Conservation (phyloP, 495 filamentous ascomycete species). For the Aspergillus taichungensis region DNA sequence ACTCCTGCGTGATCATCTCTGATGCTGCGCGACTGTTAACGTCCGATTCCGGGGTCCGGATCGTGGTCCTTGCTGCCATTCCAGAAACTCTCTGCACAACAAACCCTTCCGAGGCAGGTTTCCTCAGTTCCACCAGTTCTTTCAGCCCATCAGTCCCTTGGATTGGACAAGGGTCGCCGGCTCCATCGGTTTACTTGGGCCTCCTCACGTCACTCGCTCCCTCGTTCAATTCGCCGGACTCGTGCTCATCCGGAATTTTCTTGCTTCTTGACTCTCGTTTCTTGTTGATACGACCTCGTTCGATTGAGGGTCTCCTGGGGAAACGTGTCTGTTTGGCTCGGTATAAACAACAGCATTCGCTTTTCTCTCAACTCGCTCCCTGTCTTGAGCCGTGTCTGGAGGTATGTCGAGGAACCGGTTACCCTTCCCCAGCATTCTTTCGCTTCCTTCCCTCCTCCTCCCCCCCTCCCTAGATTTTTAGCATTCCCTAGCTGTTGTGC, state of each 20-base stretch:
- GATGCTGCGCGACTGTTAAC: not conserved
- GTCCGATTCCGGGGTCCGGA: not conserved
- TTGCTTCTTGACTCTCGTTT: constrained; percentile 1
- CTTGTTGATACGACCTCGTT: not conserved
- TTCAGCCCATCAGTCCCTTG: not conserved
- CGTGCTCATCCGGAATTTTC: constrained; percentile 7
- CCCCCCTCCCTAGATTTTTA: constrained; percentile 16
- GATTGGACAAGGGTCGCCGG: not conserved
- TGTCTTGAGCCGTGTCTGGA: constrained; percentile 1
- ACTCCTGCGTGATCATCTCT: not conserved
- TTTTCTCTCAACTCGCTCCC: not conserved
- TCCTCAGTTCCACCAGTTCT: constrained; percentile 6
- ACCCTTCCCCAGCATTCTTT: constrained; percentile 28
- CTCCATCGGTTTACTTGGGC: constrained; percentile 4
- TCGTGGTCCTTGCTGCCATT: constrained; percentile 30
- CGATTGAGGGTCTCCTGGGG: not conserved
- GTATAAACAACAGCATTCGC: not conserved
- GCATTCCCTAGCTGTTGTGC: constrained; percentile 23
- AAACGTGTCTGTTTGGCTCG: constrained; percentile 4
- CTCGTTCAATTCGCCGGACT: constrained; percentile 9
- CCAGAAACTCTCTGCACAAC: constrained; percentile 1
- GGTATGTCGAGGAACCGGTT: constrained; percentile 18
- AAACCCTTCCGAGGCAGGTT: constrained; percentile 5
- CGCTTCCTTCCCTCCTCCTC: constrained; percentile 8
- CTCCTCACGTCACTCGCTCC: constrained; percentile 6